Base-by-base conservation (phyloP, 2,329 filamentous ascomycete genomes). In the Magnaporthales sp. region DNA sequence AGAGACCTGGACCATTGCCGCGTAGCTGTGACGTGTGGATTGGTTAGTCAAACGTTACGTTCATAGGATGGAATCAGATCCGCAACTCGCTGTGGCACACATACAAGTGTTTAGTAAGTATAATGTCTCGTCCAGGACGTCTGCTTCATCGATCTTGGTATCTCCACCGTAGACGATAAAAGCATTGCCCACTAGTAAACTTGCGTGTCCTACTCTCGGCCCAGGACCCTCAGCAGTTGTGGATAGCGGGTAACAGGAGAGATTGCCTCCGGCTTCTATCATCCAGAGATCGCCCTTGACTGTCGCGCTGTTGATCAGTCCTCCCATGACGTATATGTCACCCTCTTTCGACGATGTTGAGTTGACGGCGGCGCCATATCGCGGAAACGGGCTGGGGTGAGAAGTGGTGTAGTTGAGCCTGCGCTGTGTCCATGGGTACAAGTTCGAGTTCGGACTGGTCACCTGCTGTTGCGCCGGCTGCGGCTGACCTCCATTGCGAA, bases 131-230 rank as follows among this genome's bases (percentile, higher is more conserved):
- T 99, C 95, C 67, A 99, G 81, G 63, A 91, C 84, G 77, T 99
- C 95, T 32, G 88, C 87, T 74, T 98, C 95, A 66, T 97, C 93
- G 75, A 97, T 90, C 78, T 99, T 99, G 65, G 95, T 99, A 77
- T 99, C 96, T 75, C 95, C 95, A 64, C 95, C 96, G 75, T 98
- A 99, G 13, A 99, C 95, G 72, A 99, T 99, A 76, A 98, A 99
- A 0, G 95, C 95, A 78, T 99, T 99, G 67, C 96, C 96, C 66
- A 99, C 95, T 19, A 99, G 84, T 73, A 99, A 82, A 81, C 93
- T 96, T 24, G 94, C 86, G 79, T 99, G 95, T 3, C 95, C 95
- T 65, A 99, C 95, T 80, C 95, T 87, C 1, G 96, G 95, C 4
- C 95, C 93, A 1, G 95, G 96, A 0, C 95, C 95, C 77, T 99